Evolutionary conservation across 192 early-diverging fungal species (phyloP).

Genomic region (Umbelopsis isabellina): DNA sequence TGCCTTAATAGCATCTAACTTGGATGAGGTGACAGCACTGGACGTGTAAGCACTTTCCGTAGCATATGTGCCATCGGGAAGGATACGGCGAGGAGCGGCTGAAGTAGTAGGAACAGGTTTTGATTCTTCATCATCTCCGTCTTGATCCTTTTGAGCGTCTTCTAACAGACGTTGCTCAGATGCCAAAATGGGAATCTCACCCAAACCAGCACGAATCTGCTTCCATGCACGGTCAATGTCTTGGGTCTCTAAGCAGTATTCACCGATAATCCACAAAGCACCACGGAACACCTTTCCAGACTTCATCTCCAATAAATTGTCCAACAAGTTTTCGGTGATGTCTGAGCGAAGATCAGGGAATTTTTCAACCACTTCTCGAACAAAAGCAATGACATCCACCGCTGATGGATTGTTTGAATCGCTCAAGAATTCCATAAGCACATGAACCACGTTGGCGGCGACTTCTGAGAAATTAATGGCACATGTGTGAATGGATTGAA

Average conservation of each 20-base stretch:
- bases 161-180: slow-evolving; percentile 87
- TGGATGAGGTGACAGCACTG: slow-evolving; percentile 43
- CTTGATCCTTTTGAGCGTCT: slow-evolving; percentile 63
- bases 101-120: slow-evolving; percentile 28
- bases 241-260: slow-evolving; percentile 80
- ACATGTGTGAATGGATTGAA: slow-evolving; percentile 94
- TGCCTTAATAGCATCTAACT: slow-evolving; percentile 55
- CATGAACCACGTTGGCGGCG: slow-evolving; percentile 94
- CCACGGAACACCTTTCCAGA: slow-evolving; percentile 93
- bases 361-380: slow-evolving; percentile 97
- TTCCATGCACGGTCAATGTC: slow-evolving; percentile 87
- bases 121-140: slow-evolving; percentile 38
- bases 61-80: slow-evolving; percentile 98
- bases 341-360: slow-evolving; percentile 84
- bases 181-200: slow-evolving; percentile 93
- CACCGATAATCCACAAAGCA: slow-evolving; percentile 98
- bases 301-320: slow-evolving; percentile 88
- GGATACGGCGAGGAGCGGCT: slow-evolving; percentile 71
- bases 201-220: slow-evolving; percentile 80
- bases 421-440: slow-evolving; percentile 93
- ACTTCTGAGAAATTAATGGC: slow-evolving; percentile 96
- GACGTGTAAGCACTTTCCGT: slow-evolving; percentile 89
- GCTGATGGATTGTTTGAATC: slow-evolving; percentile 89
- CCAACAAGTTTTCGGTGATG: slow-evolving; percentile 83
- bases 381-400: slow-evolving; percentile 96